A percentile compares a stretch with the other conserved stretches of the same genome.
phyloP scores from a whole-genome alignment of 2,329 filamentous ascomycete species.

The Hansfordia pulvinata region DNA sequence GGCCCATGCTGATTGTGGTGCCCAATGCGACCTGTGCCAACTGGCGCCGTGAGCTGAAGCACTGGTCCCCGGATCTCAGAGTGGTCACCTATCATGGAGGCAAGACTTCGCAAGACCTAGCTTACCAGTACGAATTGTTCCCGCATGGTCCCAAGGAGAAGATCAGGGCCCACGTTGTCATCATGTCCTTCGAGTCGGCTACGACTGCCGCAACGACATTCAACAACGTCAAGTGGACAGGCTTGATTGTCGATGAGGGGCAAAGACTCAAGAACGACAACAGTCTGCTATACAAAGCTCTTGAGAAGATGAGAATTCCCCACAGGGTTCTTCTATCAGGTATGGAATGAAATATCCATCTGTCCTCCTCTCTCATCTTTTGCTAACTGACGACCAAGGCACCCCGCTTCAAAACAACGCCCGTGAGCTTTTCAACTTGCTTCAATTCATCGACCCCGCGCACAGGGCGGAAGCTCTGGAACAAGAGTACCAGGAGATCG shows the following conservation, averaged over 20 bases:
- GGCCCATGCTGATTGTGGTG: constrained; percentile 85
- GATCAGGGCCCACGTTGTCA: constrained; percentile 78
- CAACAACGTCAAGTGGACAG: constrained; percentile 64
- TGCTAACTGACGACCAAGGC: constrained; percentile 18
- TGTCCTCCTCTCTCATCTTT: not conserved
- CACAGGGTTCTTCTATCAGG: constrained; percentile 79
- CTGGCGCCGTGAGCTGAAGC: constrained; percentile 91
- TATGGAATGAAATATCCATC: constrained; percentile 6
- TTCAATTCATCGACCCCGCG: constrained; percentile 76
- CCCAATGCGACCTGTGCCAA: constrained; percentile 96
- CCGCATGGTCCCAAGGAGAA: constrained; percentile 48
- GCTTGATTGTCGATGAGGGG: constrained; percentile 85
- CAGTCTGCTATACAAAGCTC: constrained; percentile 63
- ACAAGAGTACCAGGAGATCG: constrained; percentile 61
- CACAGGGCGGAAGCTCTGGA: constrained; percentile 62
- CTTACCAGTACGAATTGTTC: constrained; percentile 77
- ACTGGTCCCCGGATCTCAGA: constrained; percentile 74
- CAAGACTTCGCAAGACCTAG: constrained; percentile 57
- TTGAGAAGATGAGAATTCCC: constrained; percentile 61
- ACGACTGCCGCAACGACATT: constrained; percentile 62
- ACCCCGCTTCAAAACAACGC: constrained; percentile 95
- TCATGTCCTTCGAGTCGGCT: constrained; percentile 89
- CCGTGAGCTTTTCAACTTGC: constrained; percentile 86
- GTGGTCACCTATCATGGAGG: constrained; percentile 91
- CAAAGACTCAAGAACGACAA: constrained; percentile 91